Base-by-base conservation (phyloP, 306 rosid genomes). In the Quercus robur region DNA sequence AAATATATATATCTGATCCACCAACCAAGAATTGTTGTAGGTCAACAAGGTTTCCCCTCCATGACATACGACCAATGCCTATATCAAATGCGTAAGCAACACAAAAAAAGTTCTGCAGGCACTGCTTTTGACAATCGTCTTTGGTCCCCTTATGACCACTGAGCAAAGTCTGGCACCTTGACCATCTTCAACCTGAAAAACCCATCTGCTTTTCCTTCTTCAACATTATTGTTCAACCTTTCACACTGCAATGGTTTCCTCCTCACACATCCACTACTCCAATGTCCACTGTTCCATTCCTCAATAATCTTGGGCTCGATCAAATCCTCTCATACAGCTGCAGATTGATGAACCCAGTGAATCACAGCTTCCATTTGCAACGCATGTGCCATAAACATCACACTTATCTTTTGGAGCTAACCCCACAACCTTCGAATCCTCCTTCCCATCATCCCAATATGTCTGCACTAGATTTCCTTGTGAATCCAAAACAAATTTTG, bases 281-380 rank as follows among this genome's bases (percentile, higher is more conserved):
- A 85, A 18, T 62, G 44, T 4, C 73, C 66, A 1, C 0, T 26
- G 1, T 56, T 73, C 87, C 87, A 78, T 0, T 63, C 81, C 5
- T 68, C 31, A 3, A 1, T 28, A 9, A 66, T 73, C 15, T 12
- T 81, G 0, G 84, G 81, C 13, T 12, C 25, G 25, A 23, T 23
- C 46, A 56, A 82, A 88, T 63, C 86, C 91, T 17, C 28, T 57
- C 25, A 83, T 72, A 73, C 86, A 88, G 8, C 35, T 52, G 30
- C 84, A 88, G 14, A 61, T 1, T 0, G 87, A 79, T 2, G 52
- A 12, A 0, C 0, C 23, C 12, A 31, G 12, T 0, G 56, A 8
- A 63, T 41, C 71, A 58, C 84, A 83, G 1, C 5, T 71, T 52
- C 81, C 35, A 75, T 35, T 62, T 9, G 55, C 15, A 5, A 79